Conservation (phyloP, 2,329 filamentous ascomycete species). For the Zarea fungicola region DNA sequence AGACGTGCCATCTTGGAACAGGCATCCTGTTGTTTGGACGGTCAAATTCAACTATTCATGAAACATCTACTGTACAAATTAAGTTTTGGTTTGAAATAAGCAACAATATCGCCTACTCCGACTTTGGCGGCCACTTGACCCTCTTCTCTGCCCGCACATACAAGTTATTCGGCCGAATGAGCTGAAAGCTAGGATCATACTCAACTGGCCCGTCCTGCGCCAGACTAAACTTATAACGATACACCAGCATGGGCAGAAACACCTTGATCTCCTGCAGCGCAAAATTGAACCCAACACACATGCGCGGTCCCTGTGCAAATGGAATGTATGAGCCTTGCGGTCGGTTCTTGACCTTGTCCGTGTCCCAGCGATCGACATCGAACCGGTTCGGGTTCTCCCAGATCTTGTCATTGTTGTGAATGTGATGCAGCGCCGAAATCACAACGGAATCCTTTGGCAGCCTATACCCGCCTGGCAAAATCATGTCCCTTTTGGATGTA, state of each 20-base stretch:
- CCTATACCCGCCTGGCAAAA: slow-evolving; percentile 55
- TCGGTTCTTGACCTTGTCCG: slow-evolving; percentile 45
- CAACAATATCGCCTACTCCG: neutral
- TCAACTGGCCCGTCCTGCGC: slow-evolving; percentile 47
- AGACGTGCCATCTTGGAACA: too few species aligned
- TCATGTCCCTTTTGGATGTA: slow-evolving; percentile 48
- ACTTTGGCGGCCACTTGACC: slow-evolving; percentile 40
- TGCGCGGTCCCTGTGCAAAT: slow-evolving; percentile 51
- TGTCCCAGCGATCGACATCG: slow-evolving; percentile 56
- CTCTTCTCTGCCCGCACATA: slow-evolving; percentile 46
- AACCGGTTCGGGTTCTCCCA: slow-evolving; percentile 56
- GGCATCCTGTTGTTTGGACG: too few species aligned
- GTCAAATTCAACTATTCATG: neutral
- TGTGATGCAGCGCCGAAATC: slow-evolving; percentile 47
- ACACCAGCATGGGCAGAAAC: slow-evolving; percentile 52
- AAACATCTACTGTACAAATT: neutral
- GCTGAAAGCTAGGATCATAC: slow-evolving; percentile 55
- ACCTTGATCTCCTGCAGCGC: slow-evolving; percentile 57
- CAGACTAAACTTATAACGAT: slow-evolving; percentile 50
- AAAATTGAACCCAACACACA: slow-evolving; percentile 62
- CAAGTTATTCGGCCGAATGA: slow-evolving; percentile 51
- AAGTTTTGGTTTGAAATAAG: neutral
- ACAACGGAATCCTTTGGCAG: slow-evolving; percentile 47
- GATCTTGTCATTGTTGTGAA: slow-evolving; percentile 46
- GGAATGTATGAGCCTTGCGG: slow-evolving; percentile 51